Evolutionary conservation across 768 basidiomycete species (phyloP).

Genomic region (Lactarius trivialis): DNA sequence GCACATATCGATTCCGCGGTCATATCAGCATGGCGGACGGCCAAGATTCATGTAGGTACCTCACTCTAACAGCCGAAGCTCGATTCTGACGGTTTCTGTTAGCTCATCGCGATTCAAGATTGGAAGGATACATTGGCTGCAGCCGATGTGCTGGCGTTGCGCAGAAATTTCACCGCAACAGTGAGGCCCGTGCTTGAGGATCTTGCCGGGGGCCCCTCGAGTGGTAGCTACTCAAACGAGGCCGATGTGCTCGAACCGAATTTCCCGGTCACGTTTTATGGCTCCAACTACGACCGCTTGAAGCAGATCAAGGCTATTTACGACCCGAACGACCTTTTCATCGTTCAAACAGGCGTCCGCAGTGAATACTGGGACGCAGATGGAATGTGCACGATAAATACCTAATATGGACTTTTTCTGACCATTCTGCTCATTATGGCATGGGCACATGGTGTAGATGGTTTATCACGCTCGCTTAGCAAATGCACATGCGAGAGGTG

Average conservation of each 20-base stretch:
- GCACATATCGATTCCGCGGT: slow-evolving; percentile 31
- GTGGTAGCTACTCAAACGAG: slow-evolving; percentile 34
- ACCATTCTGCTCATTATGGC: neutral
- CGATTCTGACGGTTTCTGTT: neutral
- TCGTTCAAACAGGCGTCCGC: slow-evolving; percentile 30
- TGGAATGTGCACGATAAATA: slow-evolving; percentile 24
- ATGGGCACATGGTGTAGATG: slow-evolving; percentile 18
- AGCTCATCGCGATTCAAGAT: neutral
- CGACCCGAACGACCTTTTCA: slow-evolving; percentile 32
- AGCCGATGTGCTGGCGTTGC: slow-evolving; percentile 21
- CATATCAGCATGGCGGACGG: slow-evolving; percentile 33
- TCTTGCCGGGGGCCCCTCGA: slow-evolving; percentile 27
- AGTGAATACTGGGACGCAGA: slow-evolving; percentile 32
- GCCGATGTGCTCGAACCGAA: slow-evolving; percentile 30
- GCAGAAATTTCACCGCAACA: slow-evolving; percentile 25
- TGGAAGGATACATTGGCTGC: slow-evolving; percentile 7
- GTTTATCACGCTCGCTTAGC: slow-evolving; percentile 20
- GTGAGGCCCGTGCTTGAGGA: slow-evolving; percentile 28
- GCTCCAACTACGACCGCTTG: slow-evolving; percentile 32
- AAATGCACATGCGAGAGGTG: slow-evolving; percentile 10
- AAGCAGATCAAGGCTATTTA: slow-evolving; percentile 29
- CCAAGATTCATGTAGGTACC: slow-evolving; percentile 33
- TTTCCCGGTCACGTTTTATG: slow-evolving; percentile 33
- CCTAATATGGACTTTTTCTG: neutral
- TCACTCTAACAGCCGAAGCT: neutral